A percentile compares a stretch with the other conserved stretches of the same genome.
Evolutionary conservation across 163 green algal genomes (phyloP).

Genomic region (Trebouxia gelatinosa): DNA sequence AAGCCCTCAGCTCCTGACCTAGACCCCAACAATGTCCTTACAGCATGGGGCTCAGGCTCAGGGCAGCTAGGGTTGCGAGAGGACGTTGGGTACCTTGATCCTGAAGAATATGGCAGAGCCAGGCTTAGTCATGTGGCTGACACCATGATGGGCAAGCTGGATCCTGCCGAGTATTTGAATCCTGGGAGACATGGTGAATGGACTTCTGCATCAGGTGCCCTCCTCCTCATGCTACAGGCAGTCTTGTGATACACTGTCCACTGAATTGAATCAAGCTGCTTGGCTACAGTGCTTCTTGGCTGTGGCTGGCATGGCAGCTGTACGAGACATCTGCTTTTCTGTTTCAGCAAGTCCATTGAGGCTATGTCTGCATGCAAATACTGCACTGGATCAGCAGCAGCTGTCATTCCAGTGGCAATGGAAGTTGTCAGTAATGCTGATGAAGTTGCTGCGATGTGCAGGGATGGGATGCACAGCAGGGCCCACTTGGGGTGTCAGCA

Average conservation of each 20-base stretch:
- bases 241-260: no score
- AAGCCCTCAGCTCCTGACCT: not conserved
- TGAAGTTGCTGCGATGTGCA: slow-evolving; percentile 9
- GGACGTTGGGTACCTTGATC: slow-evolving; percentile 1
- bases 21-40: slow-evolving; percentile 15
- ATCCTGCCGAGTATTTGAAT: slow-evolving; percentile 52
- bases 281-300: not conserved
- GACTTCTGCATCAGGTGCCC: slow-evolving; percentile 32
- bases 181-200: slow-evolving; percentile 68
- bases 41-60: slow-evolving; percentile 8
- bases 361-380: not conserved
- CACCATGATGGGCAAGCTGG: slow-evolving; percentile 41
- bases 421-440: not conserved
- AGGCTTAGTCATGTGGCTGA: slow-evolving; percentile 56
- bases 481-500: slow-evolving; percentile 65
- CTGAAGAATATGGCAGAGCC: slow-evolving; percentile 39
- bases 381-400: not conserved
- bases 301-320: slow-evolving; percentile 10
- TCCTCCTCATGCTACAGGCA: not conserved
- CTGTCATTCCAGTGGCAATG: not conserved
- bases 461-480: slow-evolving; percentile 36
- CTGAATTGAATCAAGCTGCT: no score
- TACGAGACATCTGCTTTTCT: not conserved
- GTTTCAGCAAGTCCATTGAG: not conserved
- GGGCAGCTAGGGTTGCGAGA: slow-evolving; percentile 16